Evolutionary conservation across 306 rosid species (phyloP).

Genomic region (Castanospermum australe): DNA sequence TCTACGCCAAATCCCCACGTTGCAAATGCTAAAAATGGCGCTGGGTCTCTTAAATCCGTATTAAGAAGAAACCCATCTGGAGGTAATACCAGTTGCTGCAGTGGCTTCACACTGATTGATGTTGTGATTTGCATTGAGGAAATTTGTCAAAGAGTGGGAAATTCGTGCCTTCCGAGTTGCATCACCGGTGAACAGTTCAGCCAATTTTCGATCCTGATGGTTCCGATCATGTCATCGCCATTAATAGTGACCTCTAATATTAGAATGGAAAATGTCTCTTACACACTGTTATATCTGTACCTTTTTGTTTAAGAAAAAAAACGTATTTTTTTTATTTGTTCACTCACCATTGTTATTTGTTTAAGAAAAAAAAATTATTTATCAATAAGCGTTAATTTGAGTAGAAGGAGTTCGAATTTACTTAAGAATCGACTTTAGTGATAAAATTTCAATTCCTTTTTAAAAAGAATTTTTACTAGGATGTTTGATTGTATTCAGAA

Average conservation of each 20-base stretch:
- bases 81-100: constrained; percentile 29
- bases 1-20: constrained; percentile 19
- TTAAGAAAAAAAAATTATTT: no score
- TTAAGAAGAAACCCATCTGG: constrained; percentile 23
- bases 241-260: not conserved
- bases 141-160: constrained; percentile 41
- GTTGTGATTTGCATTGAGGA: constrained; percentile 27
- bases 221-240: constrained; percentile 16
- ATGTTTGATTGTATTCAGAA: no score
- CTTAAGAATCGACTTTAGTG: no score
- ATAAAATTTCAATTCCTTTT: no score
- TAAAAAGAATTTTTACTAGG: no score
- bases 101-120: constrained; percentile 39
- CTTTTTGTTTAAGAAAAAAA: no score
- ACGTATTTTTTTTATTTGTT: no score
- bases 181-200: constrained; percentile 29
- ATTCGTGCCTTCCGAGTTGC: not conserved
- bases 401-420: no score
- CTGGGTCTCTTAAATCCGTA: constrained; percentile 33
- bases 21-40: constrained; percentile 23
- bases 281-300: no score
- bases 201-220: constrained; percentile 1
- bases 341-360: no score
- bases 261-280: no score
- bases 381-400: no score